A percentile compares a stretch with the other conserved stretches of the same genome.
phyloP scores from a whole-genome alignment of 345 rosid genomes.

The Gossypium longicalyx region DNA sequence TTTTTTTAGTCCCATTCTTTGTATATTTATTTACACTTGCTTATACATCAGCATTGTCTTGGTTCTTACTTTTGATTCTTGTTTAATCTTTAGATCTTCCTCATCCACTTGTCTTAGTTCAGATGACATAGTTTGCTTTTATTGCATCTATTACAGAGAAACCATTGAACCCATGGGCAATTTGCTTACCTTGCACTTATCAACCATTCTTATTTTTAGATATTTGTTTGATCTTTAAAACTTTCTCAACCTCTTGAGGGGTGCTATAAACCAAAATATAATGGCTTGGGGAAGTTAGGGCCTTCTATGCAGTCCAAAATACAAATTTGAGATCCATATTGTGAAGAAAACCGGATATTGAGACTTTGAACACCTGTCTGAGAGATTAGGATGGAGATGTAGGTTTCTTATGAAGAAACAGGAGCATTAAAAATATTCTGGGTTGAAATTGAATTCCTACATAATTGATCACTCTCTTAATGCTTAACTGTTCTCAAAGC shows the following conservation, averaged over 20 bases:
- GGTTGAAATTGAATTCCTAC: background rate
- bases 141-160: background rate
- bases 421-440: background rate
- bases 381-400: background rate
- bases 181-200: background rate
- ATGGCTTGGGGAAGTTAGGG: background rate
- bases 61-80: background rate
- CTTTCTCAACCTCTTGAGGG: background rate
- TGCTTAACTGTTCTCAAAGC: background rate
- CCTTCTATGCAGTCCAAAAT: background rate
- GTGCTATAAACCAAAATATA: background rate
- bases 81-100: background rate
- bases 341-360: background rate
- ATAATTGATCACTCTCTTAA: background rate
- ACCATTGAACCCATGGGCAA: background rate
- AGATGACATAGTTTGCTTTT: background rate
- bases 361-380: background rate
- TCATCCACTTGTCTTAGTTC: background rate
- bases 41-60: background rate
- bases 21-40: background rate
- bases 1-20: background rate
- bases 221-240: constrained; percentile 2
- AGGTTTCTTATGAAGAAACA: background rate
- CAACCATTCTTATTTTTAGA: background rate
- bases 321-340: constrained; percentile 1